Base-by-base conservation (phyloP, 441 rosid species). In the Gossypium trilobum region DNA sequence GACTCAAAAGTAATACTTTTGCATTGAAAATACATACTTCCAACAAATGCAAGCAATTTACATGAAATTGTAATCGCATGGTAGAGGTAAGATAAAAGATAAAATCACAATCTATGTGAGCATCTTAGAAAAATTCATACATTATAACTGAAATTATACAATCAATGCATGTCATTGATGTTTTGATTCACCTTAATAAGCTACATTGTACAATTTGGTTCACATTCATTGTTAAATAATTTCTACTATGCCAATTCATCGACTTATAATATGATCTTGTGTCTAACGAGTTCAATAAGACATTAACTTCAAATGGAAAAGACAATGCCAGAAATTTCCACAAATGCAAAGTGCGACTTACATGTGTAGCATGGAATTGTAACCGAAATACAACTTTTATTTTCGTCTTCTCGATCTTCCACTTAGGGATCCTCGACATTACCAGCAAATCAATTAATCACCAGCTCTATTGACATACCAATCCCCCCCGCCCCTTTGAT, bases 291-390 rank as follows among this genome's bases (percentile, higher is more conserved):
- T 73, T 17, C 19, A 14, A 62, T 20, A 11, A 63, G 67, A 11
- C 33, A 74, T 55, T 7, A 54, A 7, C 70, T 16, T 68, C n/a
- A 69, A 48, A 66, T 33, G 16, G 27, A 2, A 23, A n/a, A 33
- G 16, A 3, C 48, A 27, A 2, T 52, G 17, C 48, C 60, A 19
- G 14, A 52, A 68, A 52, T 10, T 68, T 68, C 20, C 17, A 29
- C 11, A 59, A 76, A 25, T 61, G 4, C 10, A 57, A 74, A 70
- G 55, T 60, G 60, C 22, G 58, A 84, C 97, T 84, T 86, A 95
- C 99, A 85, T 95, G 97, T 9, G 98, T 95, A 72, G 98, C 98
- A 77, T 95, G 97, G 81, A 95, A 95, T 74, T 93, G 99, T 59
- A 95, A 85, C 59, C 99, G 88, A 82, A 95, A 95, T 61, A 93